A percentile compares a stretch with the other conserved stretches of the same genome.
Evolutionary conservation across 1,284 basidiomycete species (phyloP).

Genomic region (Rhodotorula sp.): DNA sequence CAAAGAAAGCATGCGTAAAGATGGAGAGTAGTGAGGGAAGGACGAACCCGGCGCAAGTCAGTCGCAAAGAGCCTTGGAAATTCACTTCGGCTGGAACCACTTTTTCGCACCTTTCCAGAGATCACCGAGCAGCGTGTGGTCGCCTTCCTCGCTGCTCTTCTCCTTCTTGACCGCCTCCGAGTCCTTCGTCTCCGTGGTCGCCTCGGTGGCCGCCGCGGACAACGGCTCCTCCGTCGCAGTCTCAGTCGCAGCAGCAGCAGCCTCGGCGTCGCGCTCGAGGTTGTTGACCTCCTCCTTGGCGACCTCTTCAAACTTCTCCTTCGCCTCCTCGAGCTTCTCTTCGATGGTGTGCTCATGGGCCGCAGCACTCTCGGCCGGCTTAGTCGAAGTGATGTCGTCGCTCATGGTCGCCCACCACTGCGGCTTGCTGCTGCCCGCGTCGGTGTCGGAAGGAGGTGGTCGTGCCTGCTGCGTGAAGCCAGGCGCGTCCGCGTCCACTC

Average conservation of each 20-base stretch:
- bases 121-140: slow-evolving; percentile 26
- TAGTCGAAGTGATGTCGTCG: slow-evolving; percentile 27
- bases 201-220: too few relatives aligned
- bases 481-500: slow-evolving; percentile 18
- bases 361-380: not conserved
- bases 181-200: too few relatives aligned
- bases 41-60: slow-evolving; percentile 4
- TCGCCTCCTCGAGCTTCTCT: not conserved
- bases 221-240: too few relatives aligned
- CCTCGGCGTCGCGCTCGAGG: not conserved
- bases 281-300: slow-evolving; percentile 6
- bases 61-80: not conserved
- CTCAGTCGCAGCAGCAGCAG: too few relatives aligned
- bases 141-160: slow-evolving; percentile 3
- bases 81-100: slow-evolving; percentile 12
- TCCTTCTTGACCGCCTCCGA: not conserved
- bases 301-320: not conserved
- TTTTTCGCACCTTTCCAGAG: slow-evolving; percentile 40
- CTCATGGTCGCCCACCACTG: slow-evolving; percentile 29
- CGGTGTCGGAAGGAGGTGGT: slow-evolving; percentile 30
- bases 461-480: slow-evolving; percentile 30
- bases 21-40: not conserved
- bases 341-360: not conserved
- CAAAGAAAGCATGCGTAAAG: too few relatives aligned
- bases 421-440: slow-evolving; percentile 6